Evolutionary conservation across 768 basidiomycete species (phyloP), one percentile per base, ranked within the genome.

Genomic region (Lentinula aciculospora): DNA sequence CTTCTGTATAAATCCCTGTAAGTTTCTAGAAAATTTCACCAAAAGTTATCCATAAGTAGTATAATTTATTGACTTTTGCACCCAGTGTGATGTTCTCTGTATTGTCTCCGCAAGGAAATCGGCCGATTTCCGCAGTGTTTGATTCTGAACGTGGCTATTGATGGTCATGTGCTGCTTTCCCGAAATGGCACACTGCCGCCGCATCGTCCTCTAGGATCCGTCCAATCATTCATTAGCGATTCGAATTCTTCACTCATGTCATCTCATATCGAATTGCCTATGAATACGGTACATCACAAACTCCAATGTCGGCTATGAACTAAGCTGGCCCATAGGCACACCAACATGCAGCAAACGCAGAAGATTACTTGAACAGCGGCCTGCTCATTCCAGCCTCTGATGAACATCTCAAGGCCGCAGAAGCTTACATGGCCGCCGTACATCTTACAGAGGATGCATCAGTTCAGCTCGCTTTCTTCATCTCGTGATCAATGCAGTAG

Each of bases 261-360:
- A 1, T 66, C 74, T 32, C 58, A 65, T 45, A 74, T 72, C 59
- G 74, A 80, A 40, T 76, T 76, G 56, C 79, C 82, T 25, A 74
- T 84, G 73, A 80, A 81, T 64, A 68, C 75, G 36, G 82, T 83
- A 65, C 74, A 72, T 67, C 25, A 10, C 39, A 44, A 55, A 56
- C 50, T 39, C 60, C 40, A 12, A 9, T 27, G 3, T 3, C 27
- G 45, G 13, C 13, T 10, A 27, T n/a, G 40, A 17, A 21, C 28
- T 50, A 17, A 29, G n/a, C 19, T 29, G 48, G 28, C 49, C 42
- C 50, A 23, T 68, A 92, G 89, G 90, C 91, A 21, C 88, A 93
- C 68, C 84, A 87, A 64, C 89, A 92, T 71, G 87, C 87, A 54
- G 84, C 85, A 15, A 88, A 87, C 64, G 90, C 89, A 34, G 89